Percentiles rank a stretch among this genome's conserved stretches.
Conservation (phyloP, 345 rosid species). For the Acer saccharum region DNA sequence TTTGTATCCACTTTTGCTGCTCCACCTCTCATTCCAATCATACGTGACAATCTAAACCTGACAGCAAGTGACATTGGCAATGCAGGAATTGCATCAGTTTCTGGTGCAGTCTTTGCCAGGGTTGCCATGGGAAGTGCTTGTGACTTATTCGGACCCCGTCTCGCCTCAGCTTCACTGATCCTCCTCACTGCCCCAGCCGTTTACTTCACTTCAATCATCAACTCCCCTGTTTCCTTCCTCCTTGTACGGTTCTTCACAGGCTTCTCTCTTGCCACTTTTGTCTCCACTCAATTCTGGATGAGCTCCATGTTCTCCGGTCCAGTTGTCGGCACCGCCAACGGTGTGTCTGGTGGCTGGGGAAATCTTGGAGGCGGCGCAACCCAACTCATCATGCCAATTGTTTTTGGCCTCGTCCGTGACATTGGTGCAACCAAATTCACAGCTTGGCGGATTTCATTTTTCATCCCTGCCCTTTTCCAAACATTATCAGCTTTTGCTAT, state of each 20-base stretch:
- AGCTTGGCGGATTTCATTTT: conserved; percentile 89
- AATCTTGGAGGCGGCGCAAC: conserved; percentile 92
- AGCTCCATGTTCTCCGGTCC: conserved; percentile 81
- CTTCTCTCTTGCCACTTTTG: conserved; percentile 80
- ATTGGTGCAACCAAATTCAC: conserved; percentile 71
- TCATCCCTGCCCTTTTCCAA: conserved; percentile 81
- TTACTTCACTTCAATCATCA: conserved; percentile 57
- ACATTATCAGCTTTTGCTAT: conserved; percentile 68
- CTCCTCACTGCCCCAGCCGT: conserved; percentile 89
- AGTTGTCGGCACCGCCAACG: conserved; percentile 82
- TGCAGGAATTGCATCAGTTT: conserved; percentile 89
- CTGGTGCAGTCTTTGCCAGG: conserved; percentile 87
- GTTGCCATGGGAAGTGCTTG: conserved; percentile 82
- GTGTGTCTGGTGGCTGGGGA: conserved; percentile 93
- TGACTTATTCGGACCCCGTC: conserved; percentile 86
- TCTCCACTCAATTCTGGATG: conserved; percentile 98
- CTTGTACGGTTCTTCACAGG: conserved; percentile 72
- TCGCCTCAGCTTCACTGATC: conserved; percentile 80
- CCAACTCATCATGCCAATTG: conserved; percentile 87
- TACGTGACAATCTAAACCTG: conserved; percentile 80
- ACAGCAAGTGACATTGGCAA: conserved; percentile 87
- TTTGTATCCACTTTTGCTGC: conserved; percentile 90
- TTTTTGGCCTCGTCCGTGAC: conserved; percentile 51
- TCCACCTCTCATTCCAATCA: conserved; percentile 84
- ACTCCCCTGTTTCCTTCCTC: conserved; percentile 71